Evolutionary conservation across 1,139 yeast species (phyloP).

Genomic region (Hemisphaericaspora subhashii): DNA sequence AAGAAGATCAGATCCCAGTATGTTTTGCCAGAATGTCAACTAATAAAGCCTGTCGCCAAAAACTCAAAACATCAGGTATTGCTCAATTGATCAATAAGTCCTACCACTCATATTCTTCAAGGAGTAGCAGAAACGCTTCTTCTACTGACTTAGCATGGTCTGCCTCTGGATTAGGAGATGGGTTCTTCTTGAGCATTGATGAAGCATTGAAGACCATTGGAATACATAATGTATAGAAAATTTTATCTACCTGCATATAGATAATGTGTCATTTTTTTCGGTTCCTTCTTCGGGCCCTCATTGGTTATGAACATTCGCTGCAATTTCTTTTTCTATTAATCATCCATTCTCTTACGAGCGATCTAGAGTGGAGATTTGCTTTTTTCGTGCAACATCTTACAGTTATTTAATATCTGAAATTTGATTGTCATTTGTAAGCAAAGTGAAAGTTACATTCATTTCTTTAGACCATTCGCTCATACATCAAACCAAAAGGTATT

Average conservation of each 20-base stretch:
- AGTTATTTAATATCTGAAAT: too few species aligned
- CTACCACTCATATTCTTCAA: constrained; percentile 12
- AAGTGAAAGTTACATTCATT: too few species aligned
- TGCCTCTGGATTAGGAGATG: constrained; percentile 29
- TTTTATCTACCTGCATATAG: too few species aligned
- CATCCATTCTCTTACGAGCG: too few species aligned
- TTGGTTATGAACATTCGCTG: too few species aligned
- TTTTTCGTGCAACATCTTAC: too few species aligned
- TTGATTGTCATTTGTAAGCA: too few species aligned
- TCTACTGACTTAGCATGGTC: constrained; percentile 7
- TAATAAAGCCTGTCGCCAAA: constrained; percentile 19
- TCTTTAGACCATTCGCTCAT: too few species aligned
- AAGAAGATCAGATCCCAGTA: constrained; percentile 21
- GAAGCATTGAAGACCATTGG: constrained; percentile 25
- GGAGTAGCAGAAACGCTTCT: constrained; percentile 3
- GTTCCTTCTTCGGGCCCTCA: too few species aligned
- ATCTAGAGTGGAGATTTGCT: too few species aligned
- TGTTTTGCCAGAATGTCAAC: constrained; percentile 30
- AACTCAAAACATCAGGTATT: constrained; percentile 26
- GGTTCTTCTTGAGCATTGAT: constrained; percentile 34
- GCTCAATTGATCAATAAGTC: constrained; percentile 22
- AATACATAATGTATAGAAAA: constrained; percentile 5
- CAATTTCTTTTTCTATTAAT: too few species aligned
- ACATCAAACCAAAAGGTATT: too few species aligned
- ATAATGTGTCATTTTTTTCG: background rate